Base-by-base conservation (phyloP, 345 rosid species). In the Pistacia integerrima region DNA sequence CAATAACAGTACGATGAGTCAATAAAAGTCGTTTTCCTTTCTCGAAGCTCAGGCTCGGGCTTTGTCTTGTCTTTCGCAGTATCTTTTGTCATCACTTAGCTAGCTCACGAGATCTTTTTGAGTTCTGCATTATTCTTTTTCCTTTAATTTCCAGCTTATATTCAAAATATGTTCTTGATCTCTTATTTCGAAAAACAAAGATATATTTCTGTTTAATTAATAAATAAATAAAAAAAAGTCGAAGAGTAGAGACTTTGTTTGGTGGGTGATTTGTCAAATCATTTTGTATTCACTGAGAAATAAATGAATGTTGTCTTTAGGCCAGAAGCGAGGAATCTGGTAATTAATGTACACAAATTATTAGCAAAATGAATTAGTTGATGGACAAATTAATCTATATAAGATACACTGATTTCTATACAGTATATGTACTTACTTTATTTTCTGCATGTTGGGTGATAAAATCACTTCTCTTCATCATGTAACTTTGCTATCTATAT, bases 91-190 rank as follows among this genome's bases (percentile, higher is more conserved):
- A 0, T 55, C 67, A 11, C 60, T 25, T 17, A 3, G 17, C 20
- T 78, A 3, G 17, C 20, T 78, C 87, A 81, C 84, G 86, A 72
- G 86, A 69, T 36, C 69, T 55, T 64, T 52, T 54, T 55, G 4
- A n/a, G 4, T 66, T 58, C 48, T 30, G 76, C 16, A 52, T 11
- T 63, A 44, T 51, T 36, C 28, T 9, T 51, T 22, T 18, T 41
- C 8, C 57, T 73, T 22, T 5, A 11, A 35, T 22, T 35, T 61
- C 25, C 22, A 5, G 1, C 41, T 17, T 2, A 25, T 33, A 7
- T 12, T 18, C 6, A 13, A 16, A 11, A 52, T 9, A 51, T 48
- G 3, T 3, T 3, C 13, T 52, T 7, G 56, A 13, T 52, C 52
- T 17, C 4, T 25, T 22, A 7, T 12, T 18, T 64, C 1, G 3